Base-by-base conservation (phyloP, 345 rosid species). In the Lepidium africanum region DNA sequence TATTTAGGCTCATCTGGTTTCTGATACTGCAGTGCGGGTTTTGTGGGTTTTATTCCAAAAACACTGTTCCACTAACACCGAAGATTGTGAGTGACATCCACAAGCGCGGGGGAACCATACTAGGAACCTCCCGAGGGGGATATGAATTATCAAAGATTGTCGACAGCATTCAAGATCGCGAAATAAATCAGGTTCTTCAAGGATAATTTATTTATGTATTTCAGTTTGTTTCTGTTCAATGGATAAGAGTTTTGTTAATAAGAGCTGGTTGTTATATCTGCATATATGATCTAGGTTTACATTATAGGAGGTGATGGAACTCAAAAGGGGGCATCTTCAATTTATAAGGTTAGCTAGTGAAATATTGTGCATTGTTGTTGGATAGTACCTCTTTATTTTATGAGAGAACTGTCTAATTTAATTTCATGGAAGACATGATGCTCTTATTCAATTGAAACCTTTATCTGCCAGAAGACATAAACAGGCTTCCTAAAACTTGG, bases 231-330 rank as follows among this genome's bases (percentile, higher is more conserved):
- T 52, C 9, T 55, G 45, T 38, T 25, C 17, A 42, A 30, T 51
- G 42, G 49, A 52, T 41, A 19, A 35, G 23, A 35, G 73, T 30
- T 67, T n/a, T 52, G 48, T n/a, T 43, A 25, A 35, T 42, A 48
- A 47, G 15, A 36, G 38, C 51, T 21, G 42, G 39, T 66, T 63
- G 61, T 23, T 45, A 63, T 62, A 15, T 48, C 10, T 47, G 57
- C 49, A 39, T 57, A 67, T 72, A 30, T 60, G 72, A 43, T 71
- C 37, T 71, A 89, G 96, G 96, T 87, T 52, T 89, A 85, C 71
- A 83, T 89, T 63, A 85, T 87, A 69, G 96, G 96, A 66, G 96
- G 96, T 43, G 96, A 89, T 81, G 96, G 96, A 78, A 84, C 88
- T 65, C 96, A 81, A 76, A 89, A 73, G 65, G 96, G 89, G 78